These are phyloP conservation scores for Massarina eburnea DNA, from an alignment of 2,329 filamentous ascomycete species.

Conservation along the genomic window DNA sequence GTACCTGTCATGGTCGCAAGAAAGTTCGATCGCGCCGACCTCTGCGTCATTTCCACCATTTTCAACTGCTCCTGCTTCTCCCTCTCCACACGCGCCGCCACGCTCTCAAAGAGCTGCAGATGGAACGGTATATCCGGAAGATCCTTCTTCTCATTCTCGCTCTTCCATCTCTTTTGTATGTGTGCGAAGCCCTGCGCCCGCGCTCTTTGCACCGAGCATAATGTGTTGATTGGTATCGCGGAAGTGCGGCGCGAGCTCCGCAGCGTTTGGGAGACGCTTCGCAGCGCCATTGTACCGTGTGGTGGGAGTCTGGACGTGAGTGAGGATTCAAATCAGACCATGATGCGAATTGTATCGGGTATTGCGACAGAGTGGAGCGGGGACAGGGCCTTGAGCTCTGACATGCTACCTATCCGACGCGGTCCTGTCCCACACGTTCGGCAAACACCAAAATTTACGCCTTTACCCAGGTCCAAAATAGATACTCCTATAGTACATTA, in stretches of 20 bases:
- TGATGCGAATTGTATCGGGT: background rate
- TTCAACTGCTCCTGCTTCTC: constrained; percentile 60
- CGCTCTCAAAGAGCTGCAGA: constrained; percentile 64
- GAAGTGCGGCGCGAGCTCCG: constrained; percentile 13
- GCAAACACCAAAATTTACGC: no score
- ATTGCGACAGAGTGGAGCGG: background rate
- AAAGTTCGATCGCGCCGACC: constrained; percentile 42
- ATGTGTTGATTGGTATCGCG: constrained; percentile 7
- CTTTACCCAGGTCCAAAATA: no score
- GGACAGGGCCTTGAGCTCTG: background rate
- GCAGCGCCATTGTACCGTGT: constrained; percentile 28
- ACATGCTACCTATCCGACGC: constrained; percentile 1
- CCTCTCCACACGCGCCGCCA: constrained; percentile 58
- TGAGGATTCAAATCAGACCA: background rate
- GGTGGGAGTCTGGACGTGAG: no score
- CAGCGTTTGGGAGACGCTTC: constrained; percentile 26
- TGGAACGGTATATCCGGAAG: constrained; percentile 59
- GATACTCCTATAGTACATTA: no score
- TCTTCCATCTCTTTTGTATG: constrained; percentile 41
- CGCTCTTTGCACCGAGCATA: constrained; percentile 5
- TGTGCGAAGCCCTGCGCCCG: constrained; percentile 3
- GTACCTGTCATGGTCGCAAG: constrained; percentile 31
- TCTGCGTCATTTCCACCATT: constrained; percentile 22
- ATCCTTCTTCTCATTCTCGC: constrained; percentile 24
- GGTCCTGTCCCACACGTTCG: background rate